A percentile compares a stretch with the other conserved stretches of the same genome.
Evolutionary conservation across 2,329 filamentous ascomycete genomes (phyloP).

Genomic region (Colletotrichum sp.): DNA sequence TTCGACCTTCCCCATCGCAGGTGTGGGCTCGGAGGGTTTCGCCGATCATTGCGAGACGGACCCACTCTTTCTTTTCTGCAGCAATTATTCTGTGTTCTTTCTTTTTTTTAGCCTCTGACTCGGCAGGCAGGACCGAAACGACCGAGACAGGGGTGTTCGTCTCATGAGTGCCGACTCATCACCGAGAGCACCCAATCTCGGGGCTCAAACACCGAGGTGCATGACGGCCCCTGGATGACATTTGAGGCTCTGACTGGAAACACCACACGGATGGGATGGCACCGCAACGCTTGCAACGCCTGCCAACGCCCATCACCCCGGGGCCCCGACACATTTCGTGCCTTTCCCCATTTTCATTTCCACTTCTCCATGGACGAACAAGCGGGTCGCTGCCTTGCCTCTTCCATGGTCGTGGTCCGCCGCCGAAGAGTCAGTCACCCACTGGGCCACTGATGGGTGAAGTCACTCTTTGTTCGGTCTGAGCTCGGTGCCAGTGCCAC

Average conservation of each 20-base stretch:
- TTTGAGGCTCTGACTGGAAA: constrained; percentile 17
- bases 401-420: background rate
- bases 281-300: background rate
- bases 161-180: background rate
- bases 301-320: background rate
- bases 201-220: background rate
- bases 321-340: background rate
- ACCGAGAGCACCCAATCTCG: background rate
- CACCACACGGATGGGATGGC: constrained; percentile 18
- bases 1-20: background rate
- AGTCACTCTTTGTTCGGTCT: background rate
- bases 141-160: background rate
- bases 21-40: background rate
- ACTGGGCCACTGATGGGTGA: background rate
- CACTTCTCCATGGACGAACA: constrained; percentile 9
- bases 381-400: background rate
- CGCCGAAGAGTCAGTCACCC: background rate
- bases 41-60: constrained; percentile 3
- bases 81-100: background rate
- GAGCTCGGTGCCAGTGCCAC: constrained; percentile 6
- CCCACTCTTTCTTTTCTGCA: background rate
- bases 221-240: constrained; percentile 3
- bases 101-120: background rate
- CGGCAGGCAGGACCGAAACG: background rate
- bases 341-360: constrained; percentile 4